Evolutionary conservation across 441 rosid species (phyloP).

Genomic region (Viola pubescens): DNA sequence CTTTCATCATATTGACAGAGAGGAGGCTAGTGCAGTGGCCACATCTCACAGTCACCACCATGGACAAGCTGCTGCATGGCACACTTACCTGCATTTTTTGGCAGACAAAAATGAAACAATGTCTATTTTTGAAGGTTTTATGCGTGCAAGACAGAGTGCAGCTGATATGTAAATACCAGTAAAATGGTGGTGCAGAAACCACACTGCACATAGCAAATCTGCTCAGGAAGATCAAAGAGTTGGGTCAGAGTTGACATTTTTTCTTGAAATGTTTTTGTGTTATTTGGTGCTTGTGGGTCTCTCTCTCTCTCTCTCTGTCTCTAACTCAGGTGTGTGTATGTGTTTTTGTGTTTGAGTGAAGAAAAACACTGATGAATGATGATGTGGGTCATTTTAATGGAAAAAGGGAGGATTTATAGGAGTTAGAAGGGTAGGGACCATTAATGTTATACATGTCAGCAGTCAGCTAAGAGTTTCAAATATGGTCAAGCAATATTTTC

Average conservation of each 20-base stretch:
- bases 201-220: conserved; percentile 91
- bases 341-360: conserved; percentile 11
- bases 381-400: conserved; percentile 2
- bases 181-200: conserved; percentile 88
- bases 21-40: conserved; percentile 90
- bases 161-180: conserved; percentile 36
- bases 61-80: conserved; percentile 72
- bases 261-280: conserved; percentile 3
- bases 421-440: not conserved
- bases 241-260: conserved; percentile 52
- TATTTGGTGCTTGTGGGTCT: not conserved
- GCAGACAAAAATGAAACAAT: not conserved
- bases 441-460: not conserved
- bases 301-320: not conserved
- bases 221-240: conserved; percentile 72
- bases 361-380: not conserved
- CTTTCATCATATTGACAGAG: conserved; percentile 87
- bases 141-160: not conserved
- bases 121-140: not conserved
- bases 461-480: too few relatives aligned
- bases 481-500: too few relatives aligned
- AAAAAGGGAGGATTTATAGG: conserved; percentile 6
- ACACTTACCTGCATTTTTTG: conserved; percentile 61
- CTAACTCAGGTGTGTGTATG: not conserved
- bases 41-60: conserved; percentile 89